phyloP scores from a whole-genome alignment of 1,284 basidiomycete genomes.

The Pseudozyma sp. region DNA sequence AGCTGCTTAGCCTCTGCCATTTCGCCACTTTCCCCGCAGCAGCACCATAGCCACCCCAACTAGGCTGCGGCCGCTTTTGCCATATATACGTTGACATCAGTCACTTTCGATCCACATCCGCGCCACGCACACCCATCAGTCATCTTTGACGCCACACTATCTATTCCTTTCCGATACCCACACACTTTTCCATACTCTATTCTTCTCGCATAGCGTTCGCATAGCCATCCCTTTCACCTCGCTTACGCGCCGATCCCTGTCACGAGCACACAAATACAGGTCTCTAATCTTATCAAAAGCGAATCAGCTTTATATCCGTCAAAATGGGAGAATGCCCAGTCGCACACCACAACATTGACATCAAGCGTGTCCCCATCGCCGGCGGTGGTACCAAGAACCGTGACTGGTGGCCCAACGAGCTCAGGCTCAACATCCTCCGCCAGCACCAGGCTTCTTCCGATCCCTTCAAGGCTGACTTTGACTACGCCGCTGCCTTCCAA shows the following conservation, averaged over 20 bases:
- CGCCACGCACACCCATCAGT: conserved; percentile 7
- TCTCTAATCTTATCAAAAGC: not conserved
- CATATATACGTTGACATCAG: conserved; percentile 8
- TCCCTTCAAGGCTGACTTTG: conserved; percentile 36
- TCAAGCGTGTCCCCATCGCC: conserved; percentile 35
- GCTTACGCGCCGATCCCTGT: conserved; percentile 11
- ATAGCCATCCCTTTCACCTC: conserved; percentile 2
- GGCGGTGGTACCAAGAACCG: conserved; percentile 37
- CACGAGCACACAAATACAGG: conserved; percentile 1
- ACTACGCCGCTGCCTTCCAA: conserved; percentile 39
- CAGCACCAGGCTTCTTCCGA: conserved; percentile 42
- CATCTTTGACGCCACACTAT: conserved; percentile 24
- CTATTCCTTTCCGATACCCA: conserved; percentile 11
- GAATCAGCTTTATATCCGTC: not conserved
- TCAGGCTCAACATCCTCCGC: conserved; percentile 40
- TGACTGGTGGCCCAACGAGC: conserved; percentile 45
- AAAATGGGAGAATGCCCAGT: conserved; percentile 45
- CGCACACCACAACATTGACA: conserved; percentile 37
- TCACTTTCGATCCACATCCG: not conserved
- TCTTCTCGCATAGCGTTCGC: conserved; percentile 12
- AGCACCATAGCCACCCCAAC: not conserved
- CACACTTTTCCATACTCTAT: not conserved
- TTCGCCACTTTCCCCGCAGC: conserved; percentile 8
- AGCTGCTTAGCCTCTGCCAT: not conserved
- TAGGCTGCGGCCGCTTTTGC: not conserved